Evolutionary conservation across 495 filamentous ascomycete species (phyloP), one percentile per base, ranked within the genome.

Genomic region (Umbilicaria muhlenbergii): DNA sequence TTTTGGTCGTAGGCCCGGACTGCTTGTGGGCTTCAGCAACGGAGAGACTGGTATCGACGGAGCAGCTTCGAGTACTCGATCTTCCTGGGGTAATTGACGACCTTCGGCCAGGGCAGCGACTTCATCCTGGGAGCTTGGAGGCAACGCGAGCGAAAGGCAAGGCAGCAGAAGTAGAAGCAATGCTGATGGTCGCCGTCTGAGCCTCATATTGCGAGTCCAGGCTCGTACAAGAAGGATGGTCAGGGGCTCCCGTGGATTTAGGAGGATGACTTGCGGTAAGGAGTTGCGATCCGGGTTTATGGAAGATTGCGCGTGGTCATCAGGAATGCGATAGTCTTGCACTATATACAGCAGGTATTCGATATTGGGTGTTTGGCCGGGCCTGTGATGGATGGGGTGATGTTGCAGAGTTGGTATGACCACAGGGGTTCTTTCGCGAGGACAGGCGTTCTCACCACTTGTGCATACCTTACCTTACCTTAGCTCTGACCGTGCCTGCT

Each of bases 1-100:
- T 63, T 83, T 86, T 46, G 84, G 87, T 39, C 83, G 84, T 49
- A 68, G 47, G 5, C 64, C 66, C 41, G 51, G 39, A 43, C 61
- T 58, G 18, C 59, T 59, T 33, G 64, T 64, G 39, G 51, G 48
- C 49, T 60, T 60, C 8, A 41, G 24, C n/a, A 36, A 32, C 19
- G 46, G 36, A 1, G 24, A 28, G 24, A 48, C 18, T n/a, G 48
- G 16, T 11, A 42, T 18, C 16, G 47, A 41, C 8, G 47, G 39
- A 36, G 46, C 32, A 39, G 42, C 34, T 18, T 44, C 36, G 39
- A 45, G 15, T 34, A 42, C 32, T 31, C 47, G 42, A 21, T 44
- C 38, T 14, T 46, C 36, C 14, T 39, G 35, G 16, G 39, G 16
- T 14, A 41, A 17, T 18, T 28, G 24, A 28, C 41, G 49, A 11